Conservation (phyloP, 371 early-diverging fungal genomes). For the Phascolomyces articulosus region DNA sequence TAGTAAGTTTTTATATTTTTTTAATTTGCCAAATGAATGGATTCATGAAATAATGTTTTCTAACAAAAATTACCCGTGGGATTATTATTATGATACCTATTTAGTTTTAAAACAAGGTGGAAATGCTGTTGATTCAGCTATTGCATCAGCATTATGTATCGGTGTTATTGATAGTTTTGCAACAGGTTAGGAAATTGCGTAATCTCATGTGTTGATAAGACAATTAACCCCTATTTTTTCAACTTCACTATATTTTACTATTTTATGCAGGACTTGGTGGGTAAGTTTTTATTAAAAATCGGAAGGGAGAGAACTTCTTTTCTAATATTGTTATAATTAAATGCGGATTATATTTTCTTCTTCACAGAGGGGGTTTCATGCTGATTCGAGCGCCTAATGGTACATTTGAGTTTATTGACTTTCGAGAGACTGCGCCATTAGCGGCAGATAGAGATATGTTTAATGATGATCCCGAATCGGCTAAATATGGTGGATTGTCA, state of each 20-base stretch:
- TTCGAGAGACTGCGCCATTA: constrained; percentile 93
- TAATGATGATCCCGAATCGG: constrained; percentile 56
- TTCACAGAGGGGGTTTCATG: constrained; percentile 93
- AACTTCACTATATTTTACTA: background rate
- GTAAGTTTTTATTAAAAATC: constrained; percentile 29
- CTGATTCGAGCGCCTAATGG: constrained; percentile 76
- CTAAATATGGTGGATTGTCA: constrained; percentile 80
- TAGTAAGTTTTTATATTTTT: constrained; percentile 33
- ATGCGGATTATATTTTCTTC: background rate
- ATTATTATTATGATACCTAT: no score
- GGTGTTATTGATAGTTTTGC: constrained; percentile 95
- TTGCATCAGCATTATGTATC: constrained; percentile 92
- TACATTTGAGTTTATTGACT: constrained; percentile 69
- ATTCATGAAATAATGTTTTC: no score
- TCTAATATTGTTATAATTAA: no score
- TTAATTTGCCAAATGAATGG: background rate
- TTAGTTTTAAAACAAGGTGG: constrained; percentile 92
- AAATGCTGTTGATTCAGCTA: constrained; percentile 96
- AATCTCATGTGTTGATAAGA: background rate
- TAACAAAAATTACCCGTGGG: no score
- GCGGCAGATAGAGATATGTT: constrained; percentile 77
- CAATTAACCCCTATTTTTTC: background rate
- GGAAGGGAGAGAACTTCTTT: no score
- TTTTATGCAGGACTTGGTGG: constrained; percentile 45
- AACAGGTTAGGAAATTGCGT: constrained; percentile 78